Base-by-base conservation (phyloP, 768 basidiomycete genomes). In the Suillus cothurnatus region DNA sequence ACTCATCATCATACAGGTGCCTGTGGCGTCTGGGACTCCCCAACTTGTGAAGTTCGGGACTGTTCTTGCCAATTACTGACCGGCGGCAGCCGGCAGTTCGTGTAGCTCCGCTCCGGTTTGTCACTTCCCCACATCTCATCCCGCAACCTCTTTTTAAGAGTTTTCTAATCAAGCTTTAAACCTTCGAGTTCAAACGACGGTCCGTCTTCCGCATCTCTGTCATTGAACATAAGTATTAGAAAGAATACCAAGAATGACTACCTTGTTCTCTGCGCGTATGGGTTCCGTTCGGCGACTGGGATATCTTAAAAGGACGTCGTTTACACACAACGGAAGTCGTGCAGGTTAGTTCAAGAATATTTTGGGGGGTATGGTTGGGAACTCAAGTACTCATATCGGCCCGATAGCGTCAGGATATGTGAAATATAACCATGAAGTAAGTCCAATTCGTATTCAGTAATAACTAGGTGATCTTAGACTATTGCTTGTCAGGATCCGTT, bases 401-500 rank as follows among this genome's bases (percentile, higher is more conserved):
- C 34, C 43, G 41, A 43, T 41, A 74, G 72, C 69, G n/a, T 66
- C 73, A 41, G 66, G 47, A 47, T 64, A 70, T 45, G 64, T 59
- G 23, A 63, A 67, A 12, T 78, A 75, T 63, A 69, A 66, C 19
- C 50, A 73, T 26, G 52, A 61, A 9, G 75, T 70, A 45, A 55
- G 76, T 59, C 19, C 47, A 34, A n/a, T n/a, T 43, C 32, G 45
- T 32, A 45, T 17, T 61, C 39, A 43, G 38, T 61, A 23, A 9
- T 45, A 26, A 39, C 12, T 53, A 60, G 38, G 28, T 21, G 38
- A 28, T 11, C 21, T n/a, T 45, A 17, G 14, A n/a, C 67, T 65
- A 61, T 31, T 11, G 43, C n/a, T 21, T 39, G 31, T 52, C 64
- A 95, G 93, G 96, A 99, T 73, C 92, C 95, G 0, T 79, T 99